A percentile compares a stretch with the other conserved stretches of the same genome.
Conservation (phyloP, 345 rosid genomes). For the Sapria himalayana region DNA sequence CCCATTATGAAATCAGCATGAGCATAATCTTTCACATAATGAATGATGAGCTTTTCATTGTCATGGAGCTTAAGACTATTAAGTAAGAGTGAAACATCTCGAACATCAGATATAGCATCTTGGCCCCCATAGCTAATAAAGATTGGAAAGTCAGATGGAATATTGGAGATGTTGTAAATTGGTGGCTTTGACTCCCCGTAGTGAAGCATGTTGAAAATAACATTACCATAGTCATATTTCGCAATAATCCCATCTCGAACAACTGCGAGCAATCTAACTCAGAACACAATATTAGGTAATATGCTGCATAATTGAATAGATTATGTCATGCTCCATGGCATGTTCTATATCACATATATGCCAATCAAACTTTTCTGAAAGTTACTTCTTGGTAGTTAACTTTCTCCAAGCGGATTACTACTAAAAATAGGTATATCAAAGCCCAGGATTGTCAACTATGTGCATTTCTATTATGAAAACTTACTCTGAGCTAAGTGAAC, state of each 20-base stretch:
- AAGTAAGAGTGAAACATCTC: slow-evolving; percentile 38
- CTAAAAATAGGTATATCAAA: no score
- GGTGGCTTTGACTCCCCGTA: slow-evolving; percentile 54
- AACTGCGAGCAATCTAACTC: slow-evolving; percentile 35
- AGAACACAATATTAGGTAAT: no score
- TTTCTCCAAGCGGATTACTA: no score
- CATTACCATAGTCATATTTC: slow-evolving; percentile 55
- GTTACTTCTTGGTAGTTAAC: no score
- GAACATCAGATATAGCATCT: slow-evolving; percentile 44
- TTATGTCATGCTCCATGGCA: no score
- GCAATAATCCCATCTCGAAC: slow-evolving; percentile 40
- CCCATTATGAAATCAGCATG: slow-evolving; percentile 91
- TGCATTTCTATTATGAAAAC: no score
- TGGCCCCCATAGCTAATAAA: slow-evolving; percentile 61
- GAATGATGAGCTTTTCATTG: slow-evolving; percentile 33
- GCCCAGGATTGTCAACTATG: no score
- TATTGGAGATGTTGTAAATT: slow-evolving; percentile 50
- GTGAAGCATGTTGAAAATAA: slow-evolving; percentile 23
- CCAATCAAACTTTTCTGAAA: no score
- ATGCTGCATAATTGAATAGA: no score
- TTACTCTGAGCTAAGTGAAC: slow-evolving; percentile 76
- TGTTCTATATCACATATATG: no score
- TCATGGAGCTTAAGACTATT: slow-evolving; percentile 50
- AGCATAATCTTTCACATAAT: slow-evolving; percentile 42
- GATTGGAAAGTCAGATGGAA: slow-evolving; percentile 42